phyloP scores from a whole-genome alignment of 768 basidiomycete genomes.

The Termitomyces sp. region DNA sequence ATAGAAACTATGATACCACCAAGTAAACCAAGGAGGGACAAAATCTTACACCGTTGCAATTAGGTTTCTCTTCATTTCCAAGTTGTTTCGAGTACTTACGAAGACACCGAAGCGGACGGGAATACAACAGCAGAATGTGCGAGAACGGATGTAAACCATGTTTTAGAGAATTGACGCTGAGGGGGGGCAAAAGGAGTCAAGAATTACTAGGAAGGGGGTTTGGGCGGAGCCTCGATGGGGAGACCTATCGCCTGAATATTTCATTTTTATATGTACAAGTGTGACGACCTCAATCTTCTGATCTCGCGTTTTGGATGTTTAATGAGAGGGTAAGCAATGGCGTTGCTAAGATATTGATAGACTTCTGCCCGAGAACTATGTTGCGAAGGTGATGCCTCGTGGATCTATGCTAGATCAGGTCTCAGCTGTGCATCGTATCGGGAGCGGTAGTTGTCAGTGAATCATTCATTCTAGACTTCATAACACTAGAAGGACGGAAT shows the following conservation, averaged over 20 bases:
- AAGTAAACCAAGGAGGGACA: too few relatives aligned
- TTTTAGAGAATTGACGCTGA: constrained; percentile 20
- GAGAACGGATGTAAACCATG: constrained; percentile 49
- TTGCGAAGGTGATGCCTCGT: neutral
- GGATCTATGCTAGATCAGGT: neutral
- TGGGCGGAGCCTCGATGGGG: constrained; percentile 34
- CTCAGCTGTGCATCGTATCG: neutral
- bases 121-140: constrained; percentile 60
- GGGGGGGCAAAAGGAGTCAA: constrained; percentile 7
- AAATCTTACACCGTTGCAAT: too few relatives aligned
- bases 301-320: constrained; percentile 8
- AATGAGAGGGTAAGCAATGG: constrained; percentile 6
- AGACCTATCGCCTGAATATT: constrained; percentile 3
- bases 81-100: too few relatives aligned
- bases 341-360: constrained; percentile 3
- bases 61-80: too few relatives aligned
- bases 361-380: neutral
- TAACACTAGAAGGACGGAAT: too few relatives aligned
- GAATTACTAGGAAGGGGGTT: constrained; percentile 21
- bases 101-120: constrained; percentile 62
- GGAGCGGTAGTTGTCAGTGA: too few relatives aligned
- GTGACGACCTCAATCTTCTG: constrained; percentile 10
- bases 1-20: too few relatives aligned
- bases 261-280: constrained; percentile 11
- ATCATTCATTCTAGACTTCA: neutral